These are phyloP conservation scores for Pestalotiopsis sp. DNA, from an alignment of 2,329 filamentous ascomycete genomes.

Conservation along the genomic window DNA sequence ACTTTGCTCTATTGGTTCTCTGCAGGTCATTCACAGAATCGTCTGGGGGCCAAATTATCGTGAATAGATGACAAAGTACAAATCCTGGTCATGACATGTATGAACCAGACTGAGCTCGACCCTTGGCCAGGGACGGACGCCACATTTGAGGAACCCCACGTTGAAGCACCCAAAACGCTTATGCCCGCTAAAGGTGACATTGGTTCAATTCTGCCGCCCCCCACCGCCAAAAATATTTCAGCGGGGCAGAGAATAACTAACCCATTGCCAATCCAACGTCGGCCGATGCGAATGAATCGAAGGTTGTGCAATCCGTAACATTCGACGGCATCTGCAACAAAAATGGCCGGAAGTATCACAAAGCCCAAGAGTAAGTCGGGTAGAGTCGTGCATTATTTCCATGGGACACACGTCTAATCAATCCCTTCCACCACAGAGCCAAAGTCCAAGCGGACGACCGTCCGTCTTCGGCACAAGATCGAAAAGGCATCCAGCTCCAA, in stretches of 20 bases:
- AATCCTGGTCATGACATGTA: neutral
- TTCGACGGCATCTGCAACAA: conserved; percentile 1
- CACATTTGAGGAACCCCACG: neutral
- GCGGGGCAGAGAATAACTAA: conserved; percentile 1
- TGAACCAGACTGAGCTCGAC: neutral
- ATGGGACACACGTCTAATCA: conserved; percentile 9
- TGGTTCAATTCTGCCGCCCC: neutral
- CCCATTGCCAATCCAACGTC: neutral
- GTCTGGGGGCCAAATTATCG: neutral
- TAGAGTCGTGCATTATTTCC: too few species aligned
- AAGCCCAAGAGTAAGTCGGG: conserved; percentile 35
- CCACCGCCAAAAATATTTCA: conserved; percentile 14
- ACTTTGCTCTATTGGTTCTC: neutral
- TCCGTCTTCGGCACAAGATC: conserved; percentile 93
- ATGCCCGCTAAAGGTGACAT: neutral
- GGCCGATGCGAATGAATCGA: neutral
- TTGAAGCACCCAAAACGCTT: neutral
- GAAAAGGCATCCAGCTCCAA: conserved; percentile 89
- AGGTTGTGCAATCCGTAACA: neutral
- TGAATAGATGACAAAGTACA: neutral
- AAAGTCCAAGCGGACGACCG: conserved; percentile 88
- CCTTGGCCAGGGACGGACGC: neutral
- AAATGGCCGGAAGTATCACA: conserved; percentile 32
- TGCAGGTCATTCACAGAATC: neutral
- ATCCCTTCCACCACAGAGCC: conserved; percentile 64